Percentiles rank a stretch among this genome's conserved stretches.
phyloP scores from a whole-genome alignment of 495 filamentous ascomycete species.

The Penicillium turbatum region DNA sequence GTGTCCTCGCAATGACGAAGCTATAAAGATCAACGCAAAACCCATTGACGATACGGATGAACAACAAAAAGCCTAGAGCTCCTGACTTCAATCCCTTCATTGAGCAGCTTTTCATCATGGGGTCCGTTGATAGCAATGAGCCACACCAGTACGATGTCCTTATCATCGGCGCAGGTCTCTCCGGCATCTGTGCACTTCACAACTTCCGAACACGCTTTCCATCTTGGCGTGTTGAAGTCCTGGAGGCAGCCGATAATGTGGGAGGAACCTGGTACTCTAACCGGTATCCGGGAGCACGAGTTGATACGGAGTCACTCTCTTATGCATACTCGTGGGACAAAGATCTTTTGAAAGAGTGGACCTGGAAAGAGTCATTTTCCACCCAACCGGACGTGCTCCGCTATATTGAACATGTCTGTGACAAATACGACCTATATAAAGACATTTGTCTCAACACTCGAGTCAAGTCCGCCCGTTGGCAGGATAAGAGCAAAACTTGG shows the following conservation, averaged over 20 bases:
- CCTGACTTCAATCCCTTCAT: background rate
- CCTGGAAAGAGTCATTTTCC: slow-evolving; percentile 23
- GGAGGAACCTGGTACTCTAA: slow-evolving; percentile 51
- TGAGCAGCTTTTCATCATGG: slow-evolving; percentile 1
- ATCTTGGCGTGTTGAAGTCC: slow-evolving; percentile 33
- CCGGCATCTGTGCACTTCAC: slow-evolving; percentile 41
- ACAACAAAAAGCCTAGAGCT: background rate
- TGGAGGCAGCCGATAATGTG: slow-evolving; percentile 45
- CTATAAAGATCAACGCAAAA: slow-evolving; percentile 5
- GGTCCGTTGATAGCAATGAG: background rate
- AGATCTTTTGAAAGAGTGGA: slow-evolving; percentile 25
- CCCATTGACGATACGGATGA: background rate
- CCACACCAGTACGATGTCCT: slow-evolving; percentile 34
- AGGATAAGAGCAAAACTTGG: slow-evolving; percentile 17
- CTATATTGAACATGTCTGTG: slow-evolving; percentile 27
- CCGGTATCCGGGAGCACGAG: slow-evolving; percentile 30
- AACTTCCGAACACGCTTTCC: slow-evolving; percentile 40
- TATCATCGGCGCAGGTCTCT: slow-evolving; percentile 51
- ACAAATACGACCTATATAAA: slow-evolving; percentile 19
- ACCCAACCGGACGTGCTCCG: slow-evolving; percentile 22
- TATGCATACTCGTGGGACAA: slow-evolving; percentile 28
- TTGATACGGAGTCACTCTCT: slow-evolving; percentile 22
- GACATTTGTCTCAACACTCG: slow-evolving; percentile 29
- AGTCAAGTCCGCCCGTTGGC: slow-evolving; percentile 18
- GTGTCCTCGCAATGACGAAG: background rate